Evolutionary conservation across 345 rosid species (phyloP).

Genomic region (Eutrema heterophyllum): DNA sequence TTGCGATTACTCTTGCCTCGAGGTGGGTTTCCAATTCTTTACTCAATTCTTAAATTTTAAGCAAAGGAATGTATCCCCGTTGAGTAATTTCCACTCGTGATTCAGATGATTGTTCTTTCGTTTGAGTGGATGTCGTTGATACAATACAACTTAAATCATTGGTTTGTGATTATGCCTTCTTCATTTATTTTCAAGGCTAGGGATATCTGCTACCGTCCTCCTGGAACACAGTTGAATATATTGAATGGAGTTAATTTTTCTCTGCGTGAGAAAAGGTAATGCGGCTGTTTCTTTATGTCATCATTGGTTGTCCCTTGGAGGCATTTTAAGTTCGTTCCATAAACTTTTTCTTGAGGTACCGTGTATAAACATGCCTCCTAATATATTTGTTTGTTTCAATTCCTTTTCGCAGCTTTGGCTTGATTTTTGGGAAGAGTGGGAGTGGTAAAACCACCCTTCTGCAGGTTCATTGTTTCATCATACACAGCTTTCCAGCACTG

Average conservation of each 20-base stretch:
- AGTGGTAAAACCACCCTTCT: conserved; percentile 93
- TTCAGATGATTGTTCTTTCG: background rate
- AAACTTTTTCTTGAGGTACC: background rate
- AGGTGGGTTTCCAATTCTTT: conserved; percentile 41
- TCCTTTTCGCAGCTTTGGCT: conserved; percentile 66
- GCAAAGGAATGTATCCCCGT: no score
- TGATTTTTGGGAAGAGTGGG: conserved; percentile 94
- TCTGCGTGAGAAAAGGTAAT: conserved; percentile 68
- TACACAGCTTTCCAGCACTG: background rate
- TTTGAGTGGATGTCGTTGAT: background rate
- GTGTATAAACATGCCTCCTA: background rate
- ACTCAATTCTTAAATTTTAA: no score
- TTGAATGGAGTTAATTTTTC: conserved; percentile 68
- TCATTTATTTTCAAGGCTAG: conserved; percentile 12
- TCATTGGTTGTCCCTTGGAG: background rate
- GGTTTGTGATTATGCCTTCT: background rate
- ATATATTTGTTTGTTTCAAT: conserved; percentile 1
- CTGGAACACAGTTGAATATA: conserved; percentile 71
- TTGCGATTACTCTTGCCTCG: conserved; percentile 66
- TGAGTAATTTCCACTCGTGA: background rate
- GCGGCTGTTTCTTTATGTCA: background rate
- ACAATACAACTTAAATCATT: background rate
- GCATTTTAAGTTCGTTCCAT: background rate
- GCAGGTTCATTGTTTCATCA: conserved; percentile 45
- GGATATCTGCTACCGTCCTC: conserved; percentile 72